Evolutionary conservation across 1,284 basidiomycete genomes (phyloP), one percentile per base, ranked within the genome.

Genomic region (Pulchroboletus neoregius): DNA sequence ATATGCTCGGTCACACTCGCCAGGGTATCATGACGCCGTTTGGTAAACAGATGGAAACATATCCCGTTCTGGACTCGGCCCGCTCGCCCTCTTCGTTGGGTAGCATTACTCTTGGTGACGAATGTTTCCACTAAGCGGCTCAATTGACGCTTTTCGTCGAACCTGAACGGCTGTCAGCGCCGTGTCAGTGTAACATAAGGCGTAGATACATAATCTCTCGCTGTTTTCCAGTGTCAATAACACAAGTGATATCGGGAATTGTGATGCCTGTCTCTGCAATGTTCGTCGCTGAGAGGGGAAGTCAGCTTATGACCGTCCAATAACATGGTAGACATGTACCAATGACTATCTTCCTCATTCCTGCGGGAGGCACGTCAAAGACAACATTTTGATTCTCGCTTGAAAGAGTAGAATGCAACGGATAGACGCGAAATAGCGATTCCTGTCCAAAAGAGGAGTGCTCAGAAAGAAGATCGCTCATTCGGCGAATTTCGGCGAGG

Each of bases 191-290:
- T 16, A 39, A 27, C 26, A 22, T 7, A 26, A 28, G 9, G 10
- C 5, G 9, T 5, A 55, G 58, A 45, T 54, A 87, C 85, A 87
- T 80, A 87, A 95, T 94, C 70, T 93, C 87, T 52, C 90, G 79
- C 63, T 99, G 94, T 63, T 93, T 94, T 39, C 96, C 96, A 0
- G 85, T 82, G 65, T 99, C 96, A 48, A 99, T 94, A 11, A 99
- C 96, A 58, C 94, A 95, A 3, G 95, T 98, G 48, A 98, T 91
- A 60, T 99, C 96, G 5, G 95, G 95, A 49, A 99, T 98, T 0
- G 95, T 99, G 50, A 99, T 90, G 65, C 95, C 95, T 12, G 92
- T 96, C 65, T 96, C 92, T 23, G 90, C 78, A 46, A 81, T 79
- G 55, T 83, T 80, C 10, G 78, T 79, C 2, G 77, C 78, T 79